Conservation (phyloP, 1,284 basidiomycete genomes). For the Ganoderma lingzhi region DNA sequence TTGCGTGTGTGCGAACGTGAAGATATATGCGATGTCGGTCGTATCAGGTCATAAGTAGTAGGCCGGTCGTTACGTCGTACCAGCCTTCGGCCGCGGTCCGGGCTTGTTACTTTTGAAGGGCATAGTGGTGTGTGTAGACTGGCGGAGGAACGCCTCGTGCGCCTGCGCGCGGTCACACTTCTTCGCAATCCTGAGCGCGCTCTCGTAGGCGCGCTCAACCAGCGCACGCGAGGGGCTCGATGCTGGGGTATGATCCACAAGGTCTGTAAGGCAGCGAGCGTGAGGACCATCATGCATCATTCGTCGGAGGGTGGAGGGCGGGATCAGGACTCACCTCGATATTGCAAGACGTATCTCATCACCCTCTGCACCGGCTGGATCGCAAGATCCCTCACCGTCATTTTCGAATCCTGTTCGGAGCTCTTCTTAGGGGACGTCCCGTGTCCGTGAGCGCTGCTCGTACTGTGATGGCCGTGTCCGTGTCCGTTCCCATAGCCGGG, state of each 20-base stretch:
- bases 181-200: slow-evolving; percentile 64
- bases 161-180: slow-evolving; percentile 72
- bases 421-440: slow-evolving; percentile 16
- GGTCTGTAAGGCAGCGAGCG: slow-evolving; percentile 41
- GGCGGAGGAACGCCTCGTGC: slow-evolving; percentile 60
- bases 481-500: slow-evolving; percentile 9
- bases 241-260: slow-evolving; percentile 52
- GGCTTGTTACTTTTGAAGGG: slow-evolving; percentile 25
- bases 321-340: slow-evolving; percentile 56
- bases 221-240: slow-evolving; percentile 53
- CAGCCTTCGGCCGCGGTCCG: slow-evolving; percentile 10
- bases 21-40: slow-evolving; percentile 6
- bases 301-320: slow-evolving; percentile 13
- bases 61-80: slow-evolving; percentile 20
- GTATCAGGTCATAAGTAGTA: slow-evolving; percentile 3
- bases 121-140: slow-evolving; percentile 15
- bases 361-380: slow-evolving; percentile 76
- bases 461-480: neutral
- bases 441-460: slow-evolving; percentile 24
- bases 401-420: slow-evolving; percentile 39
- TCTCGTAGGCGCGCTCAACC: slow-evolving; percentile 67
- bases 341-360: slow-evolving; percentile 74
- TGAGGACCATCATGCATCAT: slow-evolving; percentile 2
- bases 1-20: neutral
- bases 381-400: slow-evolving; percentile 64